Conservation (phyloP, 2,329 filamentous ascomycete genomes). For the Hypoxylon rubiginosum region DNA sequence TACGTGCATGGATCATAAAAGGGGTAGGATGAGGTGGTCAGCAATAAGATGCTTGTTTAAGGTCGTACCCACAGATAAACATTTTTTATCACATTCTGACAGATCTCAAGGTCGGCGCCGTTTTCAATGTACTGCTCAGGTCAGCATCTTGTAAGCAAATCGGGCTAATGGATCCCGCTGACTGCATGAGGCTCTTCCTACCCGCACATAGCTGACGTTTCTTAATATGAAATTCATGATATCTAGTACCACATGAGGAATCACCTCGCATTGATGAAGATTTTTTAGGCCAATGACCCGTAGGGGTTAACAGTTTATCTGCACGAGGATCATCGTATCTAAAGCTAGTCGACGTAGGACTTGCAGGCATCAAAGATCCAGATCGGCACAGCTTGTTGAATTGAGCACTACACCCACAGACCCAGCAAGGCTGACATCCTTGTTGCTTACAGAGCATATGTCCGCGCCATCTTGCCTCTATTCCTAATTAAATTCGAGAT, state of each 20-base stretch:
- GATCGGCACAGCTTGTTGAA: neutral
- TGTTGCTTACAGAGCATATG: neutral
- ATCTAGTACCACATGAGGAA: neutral
- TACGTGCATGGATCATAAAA: neutral
- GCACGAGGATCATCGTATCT: neutral
- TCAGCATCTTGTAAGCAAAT: neutral
- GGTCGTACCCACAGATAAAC: neutral
- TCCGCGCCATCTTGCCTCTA: neutral
- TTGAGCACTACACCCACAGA: neutral
- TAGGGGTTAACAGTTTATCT: neutral
- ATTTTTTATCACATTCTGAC: neutral
- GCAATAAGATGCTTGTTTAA: neutral
- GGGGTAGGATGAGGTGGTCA: neutral
- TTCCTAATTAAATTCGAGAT: neutral
- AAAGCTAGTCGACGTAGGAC: neutral
- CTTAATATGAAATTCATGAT: constrained; percentile 1
- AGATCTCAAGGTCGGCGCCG: neutral
- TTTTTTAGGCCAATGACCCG: neutral
- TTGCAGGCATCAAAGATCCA: neutral
- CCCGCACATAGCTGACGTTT: neutral
- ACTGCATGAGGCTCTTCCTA: constrained; percentile 4
- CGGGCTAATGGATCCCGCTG: neutral
- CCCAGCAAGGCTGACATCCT: neutral
- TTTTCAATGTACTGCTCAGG: neutral
- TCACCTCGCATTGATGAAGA: neutral